Percentiles rank a stretch among this genome's conserved stretches.
These are phyloP conservation scores for Phytophthora syringae DNA, from an alignment of 352 stramenopile genomes.

Conservation along the genomic window DNA sequence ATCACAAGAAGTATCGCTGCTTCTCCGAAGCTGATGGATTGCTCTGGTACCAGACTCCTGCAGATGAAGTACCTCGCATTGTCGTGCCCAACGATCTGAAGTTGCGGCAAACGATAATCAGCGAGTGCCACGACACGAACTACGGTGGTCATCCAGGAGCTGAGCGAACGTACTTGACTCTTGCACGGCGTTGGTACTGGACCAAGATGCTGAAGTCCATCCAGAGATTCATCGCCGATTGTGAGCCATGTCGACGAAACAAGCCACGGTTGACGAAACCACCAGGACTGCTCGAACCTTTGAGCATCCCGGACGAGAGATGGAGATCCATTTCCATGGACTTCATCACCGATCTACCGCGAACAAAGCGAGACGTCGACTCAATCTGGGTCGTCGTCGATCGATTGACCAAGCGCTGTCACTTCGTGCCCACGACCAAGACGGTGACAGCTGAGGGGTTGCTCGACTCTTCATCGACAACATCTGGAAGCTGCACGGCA, in stretches of 20 bases:
- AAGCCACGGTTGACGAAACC: slow-evolving; percentile 15
- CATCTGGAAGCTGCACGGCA: slow-evolving; percentile 9
- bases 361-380: slow-evolving; percentile 1
- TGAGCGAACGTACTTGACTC: slow-evolving; percentile 12
- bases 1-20: background rate
- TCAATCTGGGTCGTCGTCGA: slow-evolving; percentile 21
- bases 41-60: slow-evolving; percentile 6
- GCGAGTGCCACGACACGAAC: slow-evolving; percentile 14
- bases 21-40: background rate
- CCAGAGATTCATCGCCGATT: slow-evolving; percentile 18
- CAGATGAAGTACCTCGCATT: slow-evolving; percentile 9
- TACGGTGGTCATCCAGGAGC: slow-evolving; percentile 18
- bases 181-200: slow-evolving; percentile 14
- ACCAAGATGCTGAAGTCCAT: slow-evolving; percentile 16
- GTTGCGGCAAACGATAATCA: slow-evolving; percentile 7
- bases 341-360: slow-evolving; percentile 17
- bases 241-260: slow-evolving; percentile 23
- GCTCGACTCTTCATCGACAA: slow-evolving; percentile 15
- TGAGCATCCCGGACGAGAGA: background rate
- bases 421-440: slow-evolving; percentile 5
- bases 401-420: slow-evolving; percentile 16
- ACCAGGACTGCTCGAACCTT: slow-evolving; percentile 6
- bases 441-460: slow-evolving; percentile 10
- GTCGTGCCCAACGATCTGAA: slow-evolving; percentile 23
- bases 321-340: slow-evolving; percentile 16